These are phyloP conservation scores for Tylopilus plumbeoviolaceoides DNA, from an alignment of 768 basidiomycete species.

Conservation along the genomic window DNA sequence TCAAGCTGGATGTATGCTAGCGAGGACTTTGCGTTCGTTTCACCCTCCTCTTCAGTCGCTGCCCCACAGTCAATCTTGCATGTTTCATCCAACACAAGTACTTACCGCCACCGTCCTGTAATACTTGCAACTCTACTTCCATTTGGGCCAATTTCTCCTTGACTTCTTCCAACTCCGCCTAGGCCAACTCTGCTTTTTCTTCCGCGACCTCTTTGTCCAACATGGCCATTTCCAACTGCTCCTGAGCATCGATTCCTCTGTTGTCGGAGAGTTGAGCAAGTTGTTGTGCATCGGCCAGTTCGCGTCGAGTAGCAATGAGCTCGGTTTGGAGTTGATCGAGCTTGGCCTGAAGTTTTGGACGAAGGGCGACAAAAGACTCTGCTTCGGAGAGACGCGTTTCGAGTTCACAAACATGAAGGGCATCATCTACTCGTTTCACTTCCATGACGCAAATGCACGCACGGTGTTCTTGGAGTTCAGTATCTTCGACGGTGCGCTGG, in stretches of 20 bases:
- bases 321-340: conserved; percentile 78
- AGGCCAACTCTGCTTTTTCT: conserved; percentile 79
- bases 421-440: conserved; percentile 81
- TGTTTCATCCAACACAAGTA: neutral
- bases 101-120: conserved; percentile 55
- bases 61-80: conserved; percentile 1
- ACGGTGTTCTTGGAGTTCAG: conserved; percentile 73
- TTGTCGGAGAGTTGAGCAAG: conserved; percentile 67
- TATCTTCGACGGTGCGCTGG: conserved; percentile 42
- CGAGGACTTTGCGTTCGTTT: conserved; percentile 47
- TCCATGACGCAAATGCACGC: conserved; percentile 85
- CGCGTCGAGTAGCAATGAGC: conserved; percentile 67
- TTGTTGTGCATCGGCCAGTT: conserved; percentile 73
- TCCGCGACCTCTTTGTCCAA: conserved; percentile 97
- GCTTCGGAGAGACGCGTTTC: conserved; percentile 83
- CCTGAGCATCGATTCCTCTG: conserved; percentile 72
- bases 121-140: conserved; percentile 79
- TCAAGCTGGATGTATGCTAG: conserved; percentile 82
- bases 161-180: conserved; percentile 72
- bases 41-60: conserved; percentile 29
- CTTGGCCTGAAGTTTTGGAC: conserved; percentile 91
- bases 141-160: conserved; percentile 74
- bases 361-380: conserved; percentile 74
- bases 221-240: conserved; percentile 92
- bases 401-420: conserved; percentile 76